A percentile compares a stretch with the other conserved stretches of the same genome.
phyloP scores from a whole-genome alignment of 2,329 filamentous ascomycete species.

The Didymella pomorum region DNA sequence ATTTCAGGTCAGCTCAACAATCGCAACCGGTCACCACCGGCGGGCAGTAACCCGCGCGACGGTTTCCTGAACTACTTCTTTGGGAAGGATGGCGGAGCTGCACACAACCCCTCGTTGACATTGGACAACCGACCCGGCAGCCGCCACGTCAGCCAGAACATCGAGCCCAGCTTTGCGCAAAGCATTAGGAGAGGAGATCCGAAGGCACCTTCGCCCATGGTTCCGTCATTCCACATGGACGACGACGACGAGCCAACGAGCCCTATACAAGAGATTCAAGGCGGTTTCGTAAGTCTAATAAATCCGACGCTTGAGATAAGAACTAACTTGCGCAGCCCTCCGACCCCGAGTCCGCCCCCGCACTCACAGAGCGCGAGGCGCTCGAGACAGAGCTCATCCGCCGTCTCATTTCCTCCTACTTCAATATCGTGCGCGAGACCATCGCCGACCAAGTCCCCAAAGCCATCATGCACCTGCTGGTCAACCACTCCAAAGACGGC shows the following conservation, averaged over 20 bases:
- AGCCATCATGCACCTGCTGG: slow-evolving; percentile 96
- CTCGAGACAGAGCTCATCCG: slow-evolving; percentile 98
- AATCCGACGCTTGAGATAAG: background rate
- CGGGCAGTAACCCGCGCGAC: slow-evolving; percentile 72
- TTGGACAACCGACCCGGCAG: slow-evolving; percentile 52
- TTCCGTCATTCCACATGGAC: slow-evolving; percentile 16
- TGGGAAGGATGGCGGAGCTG: slow-evolving; percentile 81
- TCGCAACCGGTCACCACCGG: slow-evolving; percentile 68
- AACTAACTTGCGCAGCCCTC: slow-evolving; percentile 47
- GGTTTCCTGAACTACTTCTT: slow-evolving; percentile 99
- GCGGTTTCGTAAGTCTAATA: slow-evolving; percentile 66
- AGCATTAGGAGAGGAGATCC: slow-evolving; percentile 77
- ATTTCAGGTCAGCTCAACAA: slow-evolving; percentile 72
- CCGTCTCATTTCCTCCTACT: slow-evolving; percentile 95
- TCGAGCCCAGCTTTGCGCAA: slow-evolving; percentile 82
- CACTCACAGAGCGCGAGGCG: slow-evolving; percentile 91
- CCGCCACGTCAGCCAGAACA: slow-evolving; percentile 79
- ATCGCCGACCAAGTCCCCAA: slow-evolving; percentile 98
- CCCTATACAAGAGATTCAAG: slow-evolving; percentile 53
- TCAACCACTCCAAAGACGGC: slow-evolving; percentile 98
- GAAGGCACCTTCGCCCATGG: slow-evolving; percentile 57
- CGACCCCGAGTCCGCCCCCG: slow-evolving; percentile 71
- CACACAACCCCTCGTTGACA: slow-evolving; percentile 52
- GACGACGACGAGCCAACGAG: slow-evolving; percentile 54
- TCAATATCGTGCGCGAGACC: slow-evolving; percentile 98